phyloP scores from a whole-genome alignment of 805 yeast genomes.

The Barnettozyma pratensis region DNA sequence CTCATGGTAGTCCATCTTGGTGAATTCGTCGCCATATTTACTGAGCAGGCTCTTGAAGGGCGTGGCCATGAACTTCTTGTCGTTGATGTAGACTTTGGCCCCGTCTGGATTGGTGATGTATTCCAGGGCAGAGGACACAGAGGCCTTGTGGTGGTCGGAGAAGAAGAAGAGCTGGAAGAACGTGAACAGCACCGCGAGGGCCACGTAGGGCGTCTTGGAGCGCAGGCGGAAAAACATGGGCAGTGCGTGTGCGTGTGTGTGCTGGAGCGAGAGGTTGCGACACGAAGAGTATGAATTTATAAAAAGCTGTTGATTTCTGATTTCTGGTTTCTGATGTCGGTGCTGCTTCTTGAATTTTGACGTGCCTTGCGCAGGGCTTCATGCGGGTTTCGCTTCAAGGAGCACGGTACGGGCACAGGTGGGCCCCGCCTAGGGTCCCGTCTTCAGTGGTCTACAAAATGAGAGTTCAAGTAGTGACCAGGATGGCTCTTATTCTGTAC shows the following conservation, averaged over 20 bases:
- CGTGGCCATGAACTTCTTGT: slow-evolving; percentile 1
- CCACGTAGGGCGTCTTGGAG: background rate
- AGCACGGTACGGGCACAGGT: too few species aligned
- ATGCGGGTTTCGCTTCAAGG: too few species aligned
- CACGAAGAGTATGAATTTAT: too few species aligned
- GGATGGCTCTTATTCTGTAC: too few species aligned
- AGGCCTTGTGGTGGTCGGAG: background rate
- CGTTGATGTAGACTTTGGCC: background rate
- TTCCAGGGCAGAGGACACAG: background rate
- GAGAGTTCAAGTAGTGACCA: too few species aligned
- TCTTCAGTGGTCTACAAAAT: too few species aligned
- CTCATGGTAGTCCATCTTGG: slow-evolving; percentile 12
- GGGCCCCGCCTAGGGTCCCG: too few species aligned
- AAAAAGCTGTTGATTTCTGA: too few species aligned
- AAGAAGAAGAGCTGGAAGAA: background rate
- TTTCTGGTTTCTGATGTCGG: too few species aligned
- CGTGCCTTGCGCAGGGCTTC: too few species aligned
- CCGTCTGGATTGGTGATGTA: background rate
- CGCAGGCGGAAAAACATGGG: background rate
- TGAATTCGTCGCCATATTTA: background rate
- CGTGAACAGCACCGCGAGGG: background rate
- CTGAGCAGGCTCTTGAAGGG: slow-evolving; percentile 1
- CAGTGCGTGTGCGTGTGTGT: background rate
- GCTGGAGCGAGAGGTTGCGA: too few species aligned
- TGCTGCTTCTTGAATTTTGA: too few species aligned